Percentiles rank a stretch among this genome's conserved stretches.
phyloP scores from a whole-genome alignment of 169 alveolate species.

The Plasmodium knowlesi region DNA sequence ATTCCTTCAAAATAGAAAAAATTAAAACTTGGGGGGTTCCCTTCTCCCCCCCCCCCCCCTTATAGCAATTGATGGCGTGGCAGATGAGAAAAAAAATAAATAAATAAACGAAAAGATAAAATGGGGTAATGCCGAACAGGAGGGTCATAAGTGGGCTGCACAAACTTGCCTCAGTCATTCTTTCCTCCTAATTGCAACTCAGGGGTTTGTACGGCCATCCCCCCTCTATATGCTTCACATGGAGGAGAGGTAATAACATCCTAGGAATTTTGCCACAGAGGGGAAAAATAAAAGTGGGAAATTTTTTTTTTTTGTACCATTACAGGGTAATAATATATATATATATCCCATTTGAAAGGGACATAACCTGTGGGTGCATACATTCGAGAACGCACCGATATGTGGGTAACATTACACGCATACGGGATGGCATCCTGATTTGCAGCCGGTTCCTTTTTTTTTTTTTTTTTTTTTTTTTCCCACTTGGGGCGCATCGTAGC shows the following conservation, averaged over 20 bases:
- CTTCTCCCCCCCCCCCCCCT: not conserved
- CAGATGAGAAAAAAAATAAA: not conserved
- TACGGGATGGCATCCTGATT: not conserved
- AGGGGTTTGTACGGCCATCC: not conserved
- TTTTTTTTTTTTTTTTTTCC: not conserved
- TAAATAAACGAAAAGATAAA: not conserved
- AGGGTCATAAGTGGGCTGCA: not conserved
- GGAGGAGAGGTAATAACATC: not conserved
- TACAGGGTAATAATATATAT: not conserved
- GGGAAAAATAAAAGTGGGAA: not conserved
- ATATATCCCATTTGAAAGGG: not conserved
- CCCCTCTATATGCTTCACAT: not conserved
- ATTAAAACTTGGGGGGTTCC: not conserved
- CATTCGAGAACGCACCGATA: not conserved
- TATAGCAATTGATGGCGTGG: not conserved
- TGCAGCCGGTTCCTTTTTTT: not conserved
- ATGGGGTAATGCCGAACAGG: not conserved
- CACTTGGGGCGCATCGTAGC: not conserved
- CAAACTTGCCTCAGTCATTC: not conserved
- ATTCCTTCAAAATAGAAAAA: not conserved
- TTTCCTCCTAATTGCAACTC: not conserved
- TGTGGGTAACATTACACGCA: not conserved
- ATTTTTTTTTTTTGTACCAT: not conserved
- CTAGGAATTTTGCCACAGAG: not conserved
- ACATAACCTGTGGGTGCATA: not conserved